Conservation (phyloP, 2,329 filamentous ascomycete genomes). For the Penicillium sp. region DNA sequence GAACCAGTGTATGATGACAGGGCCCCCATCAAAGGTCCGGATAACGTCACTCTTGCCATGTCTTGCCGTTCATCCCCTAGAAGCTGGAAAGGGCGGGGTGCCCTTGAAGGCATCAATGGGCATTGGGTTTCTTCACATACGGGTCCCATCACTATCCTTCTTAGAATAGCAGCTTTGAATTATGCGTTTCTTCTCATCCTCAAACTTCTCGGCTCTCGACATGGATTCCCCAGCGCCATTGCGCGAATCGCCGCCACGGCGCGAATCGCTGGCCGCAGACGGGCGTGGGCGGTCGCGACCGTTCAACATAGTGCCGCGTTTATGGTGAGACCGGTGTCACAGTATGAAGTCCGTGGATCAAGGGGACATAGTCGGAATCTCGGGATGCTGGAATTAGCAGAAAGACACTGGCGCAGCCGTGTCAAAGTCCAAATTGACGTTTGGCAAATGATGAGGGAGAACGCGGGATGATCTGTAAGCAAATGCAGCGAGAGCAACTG, state of each 20-base stretch:
- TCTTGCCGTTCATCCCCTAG: constrained; percentile 7
- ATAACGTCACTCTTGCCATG: constrained; percentile 4
- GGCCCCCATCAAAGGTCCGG: background rate
- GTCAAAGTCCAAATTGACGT: constrained; percentile 7
- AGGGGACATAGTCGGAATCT: constrained; percentile 30
- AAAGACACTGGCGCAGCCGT: constrained; percentile 9
- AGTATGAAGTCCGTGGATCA: constrained; percentile 27
- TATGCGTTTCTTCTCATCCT: constrained; percentile 94
- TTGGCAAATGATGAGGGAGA: background rate
- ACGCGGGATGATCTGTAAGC: background rate
- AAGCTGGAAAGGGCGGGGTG: constrained; percentile 9
- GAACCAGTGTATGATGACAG: background rate
- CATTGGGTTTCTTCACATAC: constrained; percentile 54
- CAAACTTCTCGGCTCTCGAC: constrained; percentile 75
- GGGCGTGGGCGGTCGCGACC: constrained; percentile 37
- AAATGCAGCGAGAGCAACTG: constrained; percentile 5
- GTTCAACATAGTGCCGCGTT: constrained; percentile 34
- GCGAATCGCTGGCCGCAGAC: constrained; percentile 30
- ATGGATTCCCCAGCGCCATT: constrained; percentile 36
- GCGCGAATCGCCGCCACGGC: constrained; percentile 35
- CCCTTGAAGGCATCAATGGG: constrained; percentile 8
- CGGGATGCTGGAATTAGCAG: constrained; percentile 17
- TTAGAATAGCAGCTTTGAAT: constrained; percentile 93
- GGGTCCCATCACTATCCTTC: constrained; percentile 78
- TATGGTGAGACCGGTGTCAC: constrained; percentile 21